phyloP scores from a whole-genome alignment of 2,329 filamentous ascomycete genomes.

The Ceratocystiopsis sp. region DNA sequence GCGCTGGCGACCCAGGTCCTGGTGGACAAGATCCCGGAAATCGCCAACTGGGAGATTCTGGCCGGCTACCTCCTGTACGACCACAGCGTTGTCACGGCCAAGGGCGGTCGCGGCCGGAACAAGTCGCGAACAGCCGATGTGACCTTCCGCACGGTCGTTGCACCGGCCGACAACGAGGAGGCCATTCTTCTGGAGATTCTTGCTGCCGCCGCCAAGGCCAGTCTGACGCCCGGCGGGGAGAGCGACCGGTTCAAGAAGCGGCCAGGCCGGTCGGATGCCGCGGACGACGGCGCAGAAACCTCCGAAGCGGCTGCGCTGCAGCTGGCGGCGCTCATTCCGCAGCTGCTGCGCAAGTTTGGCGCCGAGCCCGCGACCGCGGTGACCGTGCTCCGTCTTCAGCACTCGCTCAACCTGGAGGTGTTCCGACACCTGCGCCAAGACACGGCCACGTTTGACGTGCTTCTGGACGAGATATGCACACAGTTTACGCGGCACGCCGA shows the following conservation, averaged over 20 bases:
- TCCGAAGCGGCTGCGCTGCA: conserved; percentile 66
- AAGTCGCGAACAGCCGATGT: conserved; percentile 18
- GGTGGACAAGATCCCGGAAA: conserved; percentile 64
- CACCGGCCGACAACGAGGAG: conserved; percentile 62
- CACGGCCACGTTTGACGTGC: conserved; percentile 57
- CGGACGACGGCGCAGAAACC: conserved; percentile 29
- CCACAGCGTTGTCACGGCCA: conserved; percentile 52
- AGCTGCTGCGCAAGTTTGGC: conserved; percentile 81
- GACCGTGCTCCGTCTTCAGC: conserved; percentile 69
- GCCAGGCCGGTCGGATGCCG: conserved; percentile 36
- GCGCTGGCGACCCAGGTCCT: conserved; percentile 73
- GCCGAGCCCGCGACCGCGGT: conserved; percentile 76
- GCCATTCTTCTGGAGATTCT: conserved; percentile 74
- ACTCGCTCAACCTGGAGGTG: conserved; percentile 69
- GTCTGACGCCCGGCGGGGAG: conserved; percentile 46
- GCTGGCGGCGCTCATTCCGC: conserved; percentile 64
- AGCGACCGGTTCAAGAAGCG: conserved; percentile 42
- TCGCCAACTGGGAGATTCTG: conserved; percentile 74
- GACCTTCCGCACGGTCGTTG: conserved; percentile 57
- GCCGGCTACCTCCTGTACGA: conserved; percentile 87
- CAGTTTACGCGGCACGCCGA: conserved; percentile 91
- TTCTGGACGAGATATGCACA: conserved; percentile 82
- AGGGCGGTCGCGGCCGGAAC: conserved; percentile 11
- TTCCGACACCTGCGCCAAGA: conserved; percentile 84
- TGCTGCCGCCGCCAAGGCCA: conserved; percentile 62